Conservation (phyloP, 805 yeast species). For the Suhomyces tanzawaensis region DNA sequence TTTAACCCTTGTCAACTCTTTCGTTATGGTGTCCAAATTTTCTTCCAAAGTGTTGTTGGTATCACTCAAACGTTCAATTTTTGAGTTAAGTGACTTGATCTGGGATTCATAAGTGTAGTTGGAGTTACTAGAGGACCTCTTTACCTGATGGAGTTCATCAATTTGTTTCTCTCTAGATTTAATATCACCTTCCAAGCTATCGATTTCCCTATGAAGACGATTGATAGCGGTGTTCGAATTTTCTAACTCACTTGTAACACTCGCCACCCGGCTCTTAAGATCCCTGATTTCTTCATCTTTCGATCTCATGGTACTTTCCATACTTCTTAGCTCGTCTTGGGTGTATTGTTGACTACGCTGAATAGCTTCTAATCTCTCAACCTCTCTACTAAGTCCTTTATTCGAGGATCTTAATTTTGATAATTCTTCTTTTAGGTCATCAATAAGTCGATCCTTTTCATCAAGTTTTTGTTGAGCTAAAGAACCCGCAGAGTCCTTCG, state of each 20-base stretch:
- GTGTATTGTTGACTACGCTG: not conserved
- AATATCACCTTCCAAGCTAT: constrained; percentile 9
- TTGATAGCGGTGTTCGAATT: constrained; percentile 3
- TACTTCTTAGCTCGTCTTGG: not conserved
- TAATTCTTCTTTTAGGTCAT: not conserved
- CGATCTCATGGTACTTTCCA: not conserved
- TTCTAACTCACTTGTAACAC: constrained; percentile 3
- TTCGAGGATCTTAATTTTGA: not conserved
- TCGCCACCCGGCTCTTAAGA: not conserved
- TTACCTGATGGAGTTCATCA: constrained; percentile 10
- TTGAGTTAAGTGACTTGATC: constrained; percentile 19
- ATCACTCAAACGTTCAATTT: constrained; percentile 16
- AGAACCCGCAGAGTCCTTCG: not conserved
- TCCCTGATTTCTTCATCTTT: not conserved
- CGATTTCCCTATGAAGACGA: constrained; percentile 9
- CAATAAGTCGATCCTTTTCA: not conserved
- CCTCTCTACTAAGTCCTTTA: not conserved
- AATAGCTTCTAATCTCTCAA: not conserved
- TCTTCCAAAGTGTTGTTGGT: constrained; percentile 20
- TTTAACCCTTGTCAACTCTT: constrained; percentile 17
- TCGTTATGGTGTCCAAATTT: constrained; percentile 7
- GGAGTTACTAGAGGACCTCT: constrained; percentile 13
- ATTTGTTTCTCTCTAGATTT: constrained; percentile 7
- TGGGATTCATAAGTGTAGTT: constrained; percentile 22
- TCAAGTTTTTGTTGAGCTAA: not conserved